Percentiles rank a stretch among this genome's conserved stretches.
Evolutionary conservation across 2,329 filamentous ascomycete genomes (phyloP).

Genomic region (Aspergillus sp.): DNA sequence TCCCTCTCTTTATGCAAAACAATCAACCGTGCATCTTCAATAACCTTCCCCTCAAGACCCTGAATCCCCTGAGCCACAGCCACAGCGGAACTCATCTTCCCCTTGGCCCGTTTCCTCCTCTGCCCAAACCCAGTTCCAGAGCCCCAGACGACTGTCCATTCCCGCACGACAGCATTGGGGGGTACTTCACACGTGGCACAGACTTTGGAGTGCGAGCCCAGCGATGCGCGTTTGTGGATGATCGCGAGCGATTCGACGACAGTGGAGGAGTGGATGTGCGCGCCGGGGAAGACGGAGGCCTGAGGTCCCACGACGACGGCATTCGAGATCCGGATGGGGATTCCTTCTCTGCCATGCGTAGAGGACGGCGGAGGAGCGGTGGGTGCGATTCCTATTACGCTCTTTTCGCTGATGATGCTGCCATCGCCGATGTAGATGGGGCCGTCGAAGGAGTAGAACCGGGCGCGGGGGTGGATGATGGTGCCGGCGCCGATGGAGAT

Average conservation of each 20-base stretch:
- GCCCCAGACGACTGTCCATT: constrained; percentile 67
- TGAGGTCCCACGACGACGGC: constrained; percentile 36
- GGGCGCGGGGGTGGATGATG: constrained; percentile 80
- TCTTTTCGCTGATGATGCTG: constrained; percentile 72
- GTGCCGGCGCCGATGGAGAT: constrained; percentile 74
- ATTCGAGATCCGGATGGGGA: constrained; percentile 29
- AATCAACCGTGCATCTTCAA: constrained; percentile 59
- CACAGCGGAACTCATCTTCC: constrained; percentile 10
- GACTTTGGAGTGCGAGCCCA: constrained; percentile 62
- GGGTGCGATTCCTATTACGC: constrained; percentile 47
- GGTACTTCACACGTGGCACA: constrained; percentile 59
- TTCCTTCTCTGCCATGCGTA: constrained; percentile 5
- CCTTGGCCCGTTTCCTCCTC: constrained; percentile 25
- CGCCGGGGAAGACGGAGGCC: constrained; percentile 31
- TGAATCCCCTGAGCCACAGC: constrained; percentile 11
- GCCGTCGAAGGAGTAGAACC: constrained; percentile 72
- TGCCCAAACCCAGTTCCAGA: constrained; percentile 45
- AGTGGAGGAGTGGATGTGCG: constrained; percentile 34
- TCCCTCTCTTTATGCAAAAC: constrained; percentile 65
- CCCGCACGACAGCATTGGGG: constrained; percentile 56
- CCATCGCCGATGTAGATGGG: constrained; percentile 76
- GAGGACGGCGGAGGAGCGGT: constrained; percentile 5
- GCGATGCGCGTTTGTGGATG: constrained; percentile 26
- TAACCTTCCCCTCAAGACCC: constrained; percentile 52
- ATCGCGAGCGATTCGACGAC: constrained; percentile 43